Evolutionary conservation across 345 rosid genomes (phyloP), one percentile per base, ranked within the genome.

Genomic region (Acer campestre): DNA sequence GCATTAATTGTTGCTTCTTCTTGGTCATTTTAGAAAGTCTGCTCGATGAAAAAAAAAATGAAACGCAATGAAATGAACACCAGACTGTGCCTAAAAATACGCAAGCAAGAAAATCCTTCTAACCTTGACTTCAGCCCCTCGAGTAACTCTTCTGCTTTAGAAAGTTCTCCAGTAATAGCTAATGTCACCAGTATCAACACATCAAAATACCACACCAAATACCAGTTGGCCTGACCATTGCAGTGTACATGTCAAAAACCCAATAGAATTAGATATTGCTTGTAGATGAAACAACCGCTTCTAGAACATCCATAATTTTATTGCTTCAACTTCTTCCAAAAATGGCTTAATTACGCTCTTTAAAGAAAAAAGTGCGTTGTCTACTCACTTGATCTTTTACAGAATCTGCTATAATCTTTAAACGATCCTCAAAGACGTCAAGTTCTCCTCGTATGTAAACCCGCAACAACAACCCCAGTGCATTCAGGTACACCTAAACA

Each of bases 1-100:
- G 92, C 96, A 93, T 89, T 78, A 79, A n/a, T 67, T 84, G 82
- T 77, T 90, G 97, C 88, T 92, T 93, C 89, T 93, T 95, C 86
- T 84, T 79, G 80, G 69, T 87, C 97, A 89, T 91, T 82, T 44
- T 86, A 1, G 84, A 85, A 59, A 88, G 29, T 82, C 98, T 95
- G 81, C 80, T n/a, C n/a, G 83, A 76, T 66, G 58, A 71, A 63
- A 27, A 82, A 42, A 66, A 22, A 74, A 0, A 25, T 25, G 25
- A 25, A 67, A 29, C 64, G 63, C 74, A 58, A 75, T 77, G 18
- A 76, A 76, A 42, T 23, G 65, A 63, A 80, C 0, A 70, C 51
- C 53, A 42, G 18, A 31, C 64, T 8, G 7, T 42, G 61, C 40
- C 35, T 56, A 31, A 38, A 73, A 67, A 75, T 40, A 48, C 38